Base-by-base conservation (phyloP, 371 early-diverging fungal species). In the Zancudomyces culisetae region DNA sequence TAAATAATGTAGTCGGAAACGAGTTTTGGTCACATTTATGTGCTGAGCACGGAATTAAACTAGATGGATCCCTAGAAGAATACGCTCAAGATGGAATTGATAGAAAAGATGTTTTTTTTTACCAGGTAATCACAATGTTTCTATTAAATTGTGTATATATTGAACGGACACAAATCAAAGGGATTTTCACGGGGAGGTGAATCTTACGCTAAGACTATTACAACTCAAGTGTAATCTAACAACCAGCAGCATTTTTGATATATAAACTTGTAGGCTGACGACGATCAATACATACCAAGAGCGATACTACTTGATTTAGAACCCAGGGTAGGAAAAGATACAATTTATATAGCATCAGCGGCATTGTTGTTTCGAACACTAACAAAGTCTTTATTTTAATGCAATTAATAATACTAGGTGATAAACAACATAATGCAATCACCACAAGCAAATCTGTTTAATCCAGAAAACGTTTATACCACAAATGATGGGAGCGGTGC, bases 81-180 rank as follows among this genome's bases (percentile, higher is more conserved):
- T 87, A 78, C 70, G 90, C 90, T 1, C 84, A 85, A 2, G 85
- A 83, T 19, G 86, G 82, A 2, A 71, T 59, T 23, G 95, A 94
- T 69, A 70, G 98, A 58, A 98, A 98, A 70, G 98, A 98, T 62
- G 92, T 93, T 24, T 99, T 98, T 60, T 99, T 98, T 63, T 98
- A 98, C 68, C 97, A 98, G 69, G 51, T 51, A 42, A 12, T n/a
- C n/a, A n/a, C n/a, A n/a, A n/a, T n/a, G n/a, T n/a, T n/a, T n/a
- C n/a, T n/a, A n/a, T n/a, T n/a, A n/a, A n/a, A n/a, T n/a, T n/a
- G n/a, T n/a, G n/a, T n/a, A n/a, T n/a, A n/a, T n/a, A n/a, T n/a
- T n/a, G n/a, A n/a, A n/a, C n/a, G n/a, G n/a, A n/a, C n/a, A n/a
- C n/a, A n/a, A n/a, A n/a, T n/a, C n/a, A n/a, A n/a, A n/a, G n/a